Percentiles rank a stretch among this genome's conserved stretches.
Conservation (phyloP, 148 eudicot species). For the Rhododendron williamsianum region DNA sequence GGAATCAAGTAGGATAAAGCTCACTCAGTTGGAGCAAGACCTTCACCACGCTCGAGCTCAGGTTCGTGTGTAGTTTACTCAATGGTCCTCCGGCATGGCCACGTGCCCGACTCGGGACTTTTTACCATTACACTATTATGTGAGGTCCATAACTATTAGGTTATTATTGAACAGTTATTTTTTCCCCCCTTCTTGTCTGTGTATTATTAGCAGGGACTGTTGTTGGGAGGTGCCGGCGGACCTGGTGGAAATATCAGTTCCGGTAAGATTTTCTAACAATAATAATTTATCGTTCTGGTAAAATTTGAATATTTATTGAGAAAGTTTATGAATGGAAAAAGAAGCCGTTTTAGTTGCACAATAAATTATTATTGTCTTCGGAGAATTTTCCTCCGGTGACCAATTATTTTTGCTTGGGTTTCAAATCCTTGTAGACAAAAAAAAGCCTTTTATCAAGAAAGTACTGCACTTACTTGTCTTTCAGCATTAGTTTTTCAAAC, state of each 20-base stretch:
- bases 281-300: too few species aligned
- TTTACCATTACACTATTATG: neutral
- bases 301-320: too few species aligned
- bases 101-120: neutral
- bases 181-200: neutral
- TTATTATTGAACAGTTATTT: neutral
- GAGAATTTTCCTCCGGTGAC: neutral
- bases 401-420: neutral
- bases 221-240: conserved; percentile 63
- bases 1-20: conserved; percentile 83
- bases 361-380: neutral
- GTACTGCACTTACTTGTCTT: neutral
- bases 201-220: conserved; percentile 48
- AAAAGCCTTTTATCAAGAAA: neutral
- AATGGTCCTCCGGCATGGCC: neutral
- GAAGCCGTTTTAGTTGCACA: too few species aligned
- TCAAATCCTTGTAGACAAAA: neutral
- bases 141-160: neutral
- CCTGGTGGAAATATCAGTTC: conserved; percentile 67
- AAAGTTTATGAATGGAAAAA: too few species aligned
- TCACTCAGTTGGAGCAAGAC: conserved; percentile 80
- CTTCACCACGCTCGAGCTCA: conserved; percentile 85
- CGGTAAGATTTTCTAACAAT: conserved; percentile 35
- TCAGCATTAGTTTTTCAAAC: neutral
- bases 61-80: conserved; percentile 23